These are phyloP conservation scores for Fomitopsis palustris DNA, from an alignment of 1,284 basidiomycete genomes.

Conservation along the genomic window DNA sequence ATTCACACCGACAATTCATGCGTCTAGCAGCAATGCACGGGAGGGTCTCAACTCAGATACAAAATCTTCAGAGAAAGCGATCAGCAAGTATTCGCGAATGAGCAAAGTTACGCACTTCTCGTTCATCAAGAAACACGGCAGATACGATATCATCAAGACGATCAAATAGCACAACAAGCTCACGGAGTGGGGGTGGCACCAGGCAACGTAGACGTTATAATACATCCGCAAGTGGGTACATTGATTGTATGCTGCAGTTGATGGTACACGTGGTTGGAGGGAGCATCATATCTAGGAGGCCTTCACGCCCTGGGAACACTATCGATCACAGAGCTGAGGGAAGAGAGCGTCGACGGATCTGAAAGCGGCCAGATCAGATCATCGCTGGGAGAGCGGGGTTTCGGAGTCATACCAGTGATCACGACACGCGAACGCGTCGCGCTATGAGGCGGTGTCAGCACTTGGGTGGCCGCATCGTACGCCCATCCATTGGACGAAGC, in stretches of 20 bases:
- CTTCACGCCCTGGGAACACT: conserved; percentile 3
- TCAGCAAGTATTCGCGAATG: neutral
- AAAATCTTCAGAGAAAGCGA: no score
- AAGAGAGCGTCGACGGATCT: conserved; percentile 47
- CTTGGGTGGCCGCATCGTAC: conserved; percentile 43
- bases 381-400: neutral
- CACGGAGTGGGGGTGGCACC: neutral
- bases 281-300: conserved; percentile 23
- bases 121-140: neutral
- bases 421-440: conserved; percentile 5
- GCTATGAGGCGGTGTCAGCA: conserved; percentile 38
- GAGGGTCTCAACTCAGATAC: no score
- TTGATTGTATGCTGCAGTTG: neutral
- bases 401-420: conserved; percentile 4
- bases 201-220: neutral
- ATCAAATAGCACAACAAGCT: neutral
- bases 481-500: conserved; percentile 45
- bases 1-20: no score
- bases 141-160: neutral
- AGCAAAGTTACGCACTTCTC: neutral
- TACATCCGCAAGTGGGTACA: neutral
- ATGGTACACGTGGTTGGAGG: neutral
- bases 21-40: no score
- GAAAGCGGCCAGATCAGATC: neutral
- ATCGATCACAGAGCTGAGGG: conserved; percentile 49